These are phyloP conservation scores for Neonectria hederae DNA, from an alignment of 2,329 filamentous ascomycete species.

Conservation along the genomic window DNA sequence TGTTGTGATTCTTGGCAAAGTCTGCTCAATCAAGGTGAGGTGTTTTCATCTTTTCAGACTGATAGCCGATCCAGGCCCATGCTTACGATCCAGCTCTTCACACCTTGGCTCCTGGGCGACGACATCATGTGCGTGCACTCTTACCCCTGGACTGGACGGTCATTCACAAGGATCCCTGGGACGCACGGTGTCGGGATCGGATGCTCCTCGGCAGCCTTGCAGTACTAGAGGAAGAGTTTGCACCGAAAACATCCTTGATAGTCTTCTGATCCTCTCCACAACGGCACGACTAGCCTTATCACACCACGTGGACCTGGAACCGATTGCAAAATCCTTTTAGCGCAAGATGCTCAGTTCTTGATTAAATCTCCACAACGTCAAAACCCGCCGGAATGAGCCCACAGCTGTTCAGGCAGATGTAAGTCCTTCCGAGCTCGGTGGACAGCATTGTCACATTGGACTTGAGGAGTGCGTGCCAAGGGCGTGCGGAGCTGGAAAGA, in stretches of 20 bases:
- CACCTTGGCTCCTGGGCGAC: not conserved
- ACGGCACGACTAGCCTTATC: not conserved
- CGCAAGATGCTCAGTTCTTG: not conserved
- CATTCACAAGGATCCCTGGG: not conserved
- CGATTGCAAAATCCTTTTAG: not conserved
- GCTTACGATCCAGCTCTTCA: not conserved
- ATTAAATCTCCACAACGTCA: not conserved
- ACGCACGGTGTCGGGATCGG: not conserved
- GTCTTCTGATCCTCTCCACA: not conserved
- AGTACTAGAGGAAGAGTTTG: not conserved
- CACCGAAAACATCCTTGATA: not conserved
- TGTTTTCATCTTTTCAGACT: not conserved
- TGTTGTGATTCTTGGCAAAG: not conserved
- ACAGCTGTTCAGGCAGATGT: not conserved
- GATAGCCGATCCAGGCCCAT: not conserved
- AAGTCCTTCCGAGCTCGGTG: not conserved
- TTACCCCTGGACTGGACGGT: not conserved
- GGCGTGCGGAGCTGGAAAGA: not conserved
- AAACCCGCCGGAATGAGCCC: not conserved
- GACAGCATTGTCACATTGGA: not conserved
- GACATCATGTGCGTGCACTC: not conserved
- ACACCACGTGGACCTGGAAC: not conserved
- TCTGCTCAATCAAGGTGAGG: not conserved
- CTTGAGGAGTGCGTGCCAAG: not conserved
- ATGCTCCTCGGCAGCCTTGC: not conserved